Conservation (phyloP, 1,139 yeast species). For the Pichia sp. region DNA sequence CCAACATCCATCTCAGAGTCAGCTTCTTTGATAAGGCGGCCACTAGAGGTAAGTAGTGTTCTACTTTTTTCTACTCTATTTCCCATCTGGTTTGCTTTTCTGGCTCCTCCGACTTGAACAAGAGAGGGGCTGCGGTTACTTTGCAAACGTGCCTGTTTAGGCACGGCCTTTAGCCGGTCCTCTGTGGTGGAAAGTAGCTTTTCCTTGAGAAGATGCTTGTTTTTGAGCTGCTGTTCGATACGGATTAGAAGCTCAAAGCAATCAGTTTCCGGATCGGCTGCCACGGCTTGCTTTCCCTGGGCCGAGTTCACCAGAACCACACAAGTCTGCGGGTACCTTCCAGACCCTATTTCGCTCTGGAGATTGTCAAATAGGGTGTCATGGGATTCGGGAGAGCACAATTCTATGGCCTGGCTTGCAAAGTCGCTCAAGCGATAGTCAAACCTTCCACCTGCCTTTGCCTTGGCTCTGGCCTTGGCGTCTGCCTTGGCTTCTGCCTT, state of each 20-base stretch:
- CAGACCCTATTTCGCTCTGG: neutral
- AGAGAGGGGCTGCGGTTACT: neutral
- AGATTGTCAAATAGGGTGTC: neutral
- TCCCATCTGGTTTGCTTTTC: too few species aligned
- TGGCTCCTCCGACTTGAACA: too few species aligned
- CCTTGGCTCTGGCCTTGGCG: neutral
- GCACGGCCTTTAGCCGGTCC: neutral
- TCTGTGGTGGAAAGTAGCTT: neutral
- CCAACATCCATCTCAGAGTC: too few species aligned
- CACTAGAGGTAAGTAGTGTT: too few species aligned
- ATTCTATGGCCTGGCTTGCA: constrained; percentile 6
- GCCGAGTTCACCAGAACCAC: neutral
- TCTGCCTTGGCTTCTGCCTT: too few species aligned
- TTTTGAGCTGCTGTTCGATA: constrained; percentile 17
- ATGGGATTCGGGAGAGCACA: constrained; percentile 11
- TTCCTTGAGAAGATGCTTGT: neutral
- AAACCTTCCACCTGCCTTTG: neutral
- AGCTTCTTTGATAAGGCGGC: too few species aligned
- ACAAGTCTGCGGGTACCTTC: constrained; percentile 4
- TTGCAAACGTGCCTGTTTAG: neutral
- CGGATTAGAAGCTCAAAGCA: constrained; percentile 10
- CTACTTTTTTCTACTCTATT: too few species aligned
- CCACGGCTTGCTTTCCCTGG: neutral
- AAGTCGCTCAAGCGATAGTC: constrained; percentile 3
- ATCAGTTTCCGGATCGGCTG: neutral